Conservation (phyloP, 805 yeast genomes). For the Ogataea methanolica region DNA sequence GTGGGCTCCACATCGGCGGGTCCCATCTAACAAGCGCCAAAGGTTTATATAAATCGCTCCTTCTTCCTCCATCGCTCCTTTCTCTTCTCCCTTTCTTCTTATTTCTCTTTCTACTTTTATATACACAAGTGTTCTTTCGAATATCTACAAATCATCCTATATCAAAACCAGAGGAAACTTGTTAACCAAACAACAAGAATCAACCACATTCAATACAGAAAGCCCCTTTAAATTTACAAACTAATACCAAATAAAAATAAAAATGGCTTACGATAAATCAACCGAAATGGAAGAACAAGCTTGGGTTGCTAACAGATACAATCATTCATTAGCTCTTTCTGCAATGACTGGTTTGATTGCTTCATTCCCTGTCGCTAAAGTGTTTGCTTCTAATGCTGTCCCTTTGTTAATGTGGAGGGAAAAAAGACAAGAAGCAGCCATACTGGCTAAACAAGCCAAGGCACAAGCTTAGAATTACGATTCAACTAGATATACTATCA, state of each 20-base stretch:
- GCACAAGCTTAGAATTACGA: neutral
- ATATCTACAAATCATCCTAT: too few species aligned
- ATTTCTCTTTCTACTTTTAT: neutral
- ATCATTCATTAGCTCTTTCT: slow-evolving; percentile 51
- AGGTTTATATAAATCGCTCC: neutral
- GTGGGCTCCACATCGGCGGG: neutral
- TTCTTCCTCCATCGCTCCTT: neutral
- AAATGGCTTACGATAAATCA: slow-evolving; percentile 25
- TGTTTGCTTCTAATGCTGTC: slow-evolving; percentile 57
- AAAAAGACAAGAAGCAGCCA: slow-evolving; percentile 26
- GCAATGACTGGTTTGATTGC: slow-evolving; percentile 55
- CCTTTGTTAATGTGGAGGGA: slow-evolving; percentile 50
- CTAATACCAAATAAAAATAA: slow-evolving; percentile 4
- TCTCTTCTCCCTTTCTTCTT: neutral
- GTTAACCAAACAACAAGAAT: neutral
- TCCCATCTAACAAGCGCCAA: neutral
- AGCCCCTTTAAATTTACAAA: neutral
- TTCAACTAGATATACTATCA: neutral
- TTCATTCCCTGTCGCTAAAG: slow-evolving; percentile 53
- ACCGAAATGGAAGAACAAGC: slow-evolving; percentile 39
- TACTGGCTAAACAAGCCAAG: neutral
- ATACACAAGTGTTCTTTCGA: neutral
- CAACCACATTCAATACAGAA: neutral
- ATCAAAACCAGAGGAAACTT: too few species aligned
- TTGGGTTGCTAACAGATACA: slow-evolving; percentile 45